Evolutionary conservation across 1,284 basidiomycete genomes (phyloP), one percentile per base, ranked within the genome.

Genomic region (Schizophyllum amplum): DNA sequence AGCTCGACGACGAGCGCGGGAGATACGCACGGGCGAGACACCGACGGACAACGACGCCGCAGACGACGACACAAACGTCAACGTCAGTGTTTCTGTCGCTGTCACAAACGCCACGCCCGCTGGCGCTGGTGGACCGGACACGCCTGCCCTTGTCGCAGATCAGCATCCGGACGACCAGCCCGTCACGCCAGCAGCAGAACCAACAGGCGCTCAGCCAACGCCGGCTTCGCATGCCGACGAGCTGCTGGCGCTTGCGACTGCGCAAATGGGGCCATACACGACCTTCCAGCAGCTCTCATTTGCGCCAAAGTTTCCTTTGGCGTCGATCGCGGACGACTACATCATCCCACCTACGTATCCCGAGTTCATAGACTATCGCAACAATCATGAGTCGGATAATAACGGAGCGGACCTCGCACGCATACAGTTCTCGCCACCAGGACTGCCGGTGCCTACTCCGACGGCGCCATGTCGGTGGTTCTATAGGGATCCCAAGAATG

Each of bases 241-340:
- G 65, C 69, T 89, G n/a, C 68, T 84, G 1, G 75, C 84, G 7
- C 71, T 89, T 4, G 81, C 84, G 24, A 81, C 83, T 4, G 79
- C 85, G 7, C 83, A 85, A 57, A 80, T 84, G 70, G 87, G 88
- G 23, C 83, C 90, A 25, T 94, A 93, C 67, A 90, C 88, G 13
- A 93, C 90, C 3, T 93, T 94, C 72, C 92, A 93, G 66, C 91
- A 94, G 70, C 74, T 94, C 5, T 78, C 77, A 4, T 93, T 91
- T 66, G 81, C 91, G 6, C 91, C 91, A 7, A 84, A 80, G 58
- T 90, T 94, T 64, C 91, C 91, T 17, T 75, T 93, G 56, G 87
- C 87, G n/a, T 80, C 86, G 1, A 88, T 94, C 55, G 86, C 91
- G 17, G 88, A 93, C 65, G 89, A 92, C 50, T 94, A 90, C 69